A percentile compares a stretch with the other conserved stretches of the same genome.
phyloP scores from a whole-genome alignment of 495 filamentous ascomycete species.

The Penicillium crystallinum region DNA sequence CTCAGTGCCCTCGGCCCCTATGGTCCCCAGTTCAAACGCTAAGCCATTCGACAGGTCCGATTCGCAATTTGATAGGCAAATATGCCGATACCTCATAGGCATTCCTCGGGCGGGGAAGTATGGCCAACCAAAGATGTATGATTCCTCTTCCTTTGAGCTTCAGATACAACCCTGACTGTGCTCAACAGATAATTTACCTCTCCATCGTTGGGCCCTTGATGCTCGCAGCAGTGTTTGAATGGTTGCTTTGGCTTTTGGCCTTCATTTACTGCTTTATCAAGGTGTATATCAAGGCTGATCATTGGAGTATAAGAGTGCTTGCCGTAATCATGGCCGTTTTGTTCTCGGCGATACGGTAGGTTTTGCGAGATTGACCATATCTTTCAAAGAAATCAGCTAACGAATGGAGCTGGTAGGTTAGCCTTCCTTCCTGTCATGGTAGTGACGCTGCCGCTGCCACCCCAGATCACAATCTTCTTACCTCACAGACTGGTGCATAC shows the following conservation, averaged over 20 bases:
- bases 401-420: constrained; percentile 42
- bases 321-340: constrained; percentile 68
- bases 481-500: constrained; percentile 59
- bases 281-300: constrained; percentile 85
- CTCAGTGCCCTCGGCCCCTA: background rate
- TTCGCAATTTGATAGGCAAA: background rate
- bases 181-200: constrained; percentile 68
- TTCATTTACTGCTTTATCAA: constrained; percentile 90
- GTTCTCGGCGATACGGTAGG: constrained; percentile 72
- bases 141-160: constrained; percentile 11
- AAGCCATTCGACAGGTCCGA: background rate
- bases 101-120: constrained; percentile 2
- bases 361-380: background rate
- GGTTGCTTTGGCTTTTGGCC: constrained; percentile 88
- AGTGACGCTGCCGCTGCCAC: constrained; percentile 83
- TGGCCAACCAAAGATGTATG: constrained; percentile 67
- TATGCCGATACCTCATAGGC: constrained; percentile 5
- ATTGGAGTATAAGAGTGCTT: constrained; percentile 72
- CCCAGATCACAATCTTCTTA: constrained; percentile 63
- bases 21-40: background rate
- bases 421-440: constrained; percentile 94
- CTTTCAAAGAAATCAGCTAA: background rate
- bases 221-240: constrained; percentile 82
- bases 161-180: background rate
- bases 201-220: constrained; percentile 77